A percentile compares a stretch with the other conserved stretches of the same genome.
These are phyloP conservation scores for Petrea volubilis DNA, from an alignment of 257 asterid species.

Conservation along the genomic window DNA sequence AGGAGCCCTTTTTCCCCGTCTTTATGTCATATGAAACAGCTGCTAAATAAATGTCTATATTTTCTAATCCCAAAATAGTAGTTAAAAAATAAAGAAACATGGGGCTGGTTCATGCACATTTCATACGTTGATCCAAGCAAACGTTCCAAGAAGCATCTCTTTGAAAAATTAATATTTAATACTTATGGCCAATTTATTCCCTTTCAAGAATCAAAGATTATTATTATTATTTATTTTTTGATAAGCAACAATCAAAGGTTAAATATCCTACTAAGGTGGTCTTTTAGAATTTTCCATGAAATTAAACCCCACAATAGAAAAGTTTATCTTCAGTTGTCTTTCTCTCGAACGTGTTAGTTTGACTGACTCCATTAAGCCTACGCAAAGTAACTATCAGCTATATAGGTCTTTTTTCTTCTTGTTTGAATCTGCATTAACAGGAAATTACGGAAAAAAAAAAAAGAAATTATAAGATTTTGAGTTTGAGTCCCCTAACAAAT, in stretches of 20 bases:
- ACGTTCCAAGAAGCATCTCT: background rate
- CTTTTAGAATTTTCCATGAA: background rate
- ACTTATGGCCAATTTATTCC: background rate
- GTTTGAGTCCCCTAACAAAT: too few species aligned
- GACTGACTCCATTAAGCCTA: background rate
- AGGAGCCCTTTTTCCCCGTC: too few species aligned
- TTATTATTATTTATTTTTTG: background rate
- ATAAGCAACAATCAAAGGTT: too few species aligned
- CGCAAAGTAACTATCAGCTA: background rate
- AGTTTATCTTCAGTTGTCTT: background rate
- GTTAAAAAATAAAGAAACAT: background rate
- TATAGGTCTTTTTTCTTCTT: background rate
- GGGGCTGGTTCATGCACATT: background rate
- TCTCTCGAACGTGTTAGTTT: background rate
- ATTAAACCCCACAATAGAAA: background rate
- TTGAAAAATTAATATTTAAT: background rate
- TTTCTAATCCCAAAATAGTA: too few species aligned
- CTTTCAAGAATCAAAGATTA: background rate
- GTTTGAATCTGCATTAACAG: too few species aligned
- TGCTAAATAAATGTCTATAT: too few species aligned
- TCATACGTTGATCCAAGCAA: background rate
- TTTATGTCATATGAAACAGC: too few species aligned
- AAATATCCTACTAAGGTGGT: background rate
- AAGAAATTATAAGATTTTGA: too few species aligned
- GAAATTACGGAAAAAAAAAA: too few species aligned